phyloP scores from a whole-genome alignment of 495 filamentous ascomycete species.

The Cercophora samala region DNA sequence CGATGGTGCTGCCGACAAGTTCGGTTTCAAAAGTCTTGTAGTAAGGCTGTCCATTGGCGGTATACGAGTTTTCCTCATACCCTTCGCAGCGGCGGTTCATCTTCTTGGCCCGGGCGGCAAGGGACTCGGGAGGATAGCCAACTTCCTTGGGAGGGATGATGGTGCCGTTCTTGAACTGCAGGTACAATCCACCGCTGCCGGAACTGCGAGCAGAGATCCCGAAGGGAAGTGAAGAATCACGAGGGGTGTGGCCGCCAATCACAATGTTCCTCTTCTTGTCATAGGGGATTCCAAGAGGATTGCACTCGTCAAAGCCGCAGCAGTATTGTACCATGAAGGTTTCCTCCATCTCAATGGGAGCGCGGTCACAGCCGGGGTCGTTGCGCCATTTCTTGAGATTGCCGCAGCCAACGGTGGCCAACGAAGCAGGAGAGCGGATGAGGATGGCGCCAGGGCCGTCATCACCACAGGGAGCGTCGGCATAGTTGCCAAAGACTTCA shows the following conservation, averaged over 20 bases:
- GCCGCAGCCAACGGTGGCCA: conserved; percentile 1
- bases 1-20: background rate
- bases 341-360: background rate
- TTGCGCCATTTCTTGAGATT: background rate
- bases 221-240: background rate
- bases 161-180: conserved; percentile 9
- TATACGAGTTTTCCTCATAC: background rate
- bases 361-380: background rate
- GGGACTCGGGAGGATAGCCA: background rate
- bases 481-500: conserved; percentile 4
- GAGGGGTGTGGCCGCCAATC: conserved; percentile 6
- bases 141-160: conserved; percentile 6
- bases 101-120: background rate
- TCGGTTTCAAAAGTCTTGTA: background rate
- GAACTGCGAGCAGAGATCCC: background rate
- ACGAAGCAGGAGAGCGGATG: conserved; percentile 2
- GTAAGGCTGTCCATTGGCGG: background rate
- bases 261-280: conserved; percentile 1
- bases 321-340: conserved; percentile 14
- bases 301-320: conserved; percentile 10
- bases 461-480: background rate
- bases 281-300: background rate
- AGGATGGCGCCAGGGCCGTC: conserved; percentile 3
- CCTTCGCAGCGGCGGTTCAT: background rate
- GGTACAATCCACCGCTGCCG: background rate